phyloP scores from a whole-genome alignment of 768 basidiomycete genomes.

The Macrocybe gigantea region DNA sequence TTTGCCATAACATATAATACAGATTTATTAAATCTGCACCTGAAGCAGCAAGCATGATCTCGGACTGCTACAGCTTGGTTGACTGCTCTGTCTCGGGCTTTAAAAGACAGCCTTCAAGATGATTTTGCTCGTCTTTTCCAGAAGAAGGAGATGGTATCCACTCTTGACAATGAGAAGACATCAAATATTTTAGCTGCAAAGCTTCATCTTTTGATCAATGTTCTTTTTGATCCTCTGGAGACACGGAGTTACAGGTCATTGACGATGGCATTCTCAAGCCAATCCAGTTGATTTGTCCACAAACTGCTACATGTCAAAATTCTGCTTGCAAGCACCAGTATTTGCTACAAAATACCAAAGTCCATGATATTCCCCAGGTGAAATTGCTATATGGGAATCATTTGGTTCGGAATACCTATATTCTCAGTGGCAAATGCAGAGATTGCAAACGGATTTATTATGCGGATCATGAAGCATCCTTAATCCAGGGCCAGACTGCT shows the following conservation, averaged over 20 bases:
- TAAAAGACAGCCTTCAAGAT: too few species aligned
- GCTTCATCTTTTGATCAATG: background rate
- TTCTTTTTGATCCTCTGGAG: too few species aligned
- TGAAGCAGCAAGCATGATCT: background rate
- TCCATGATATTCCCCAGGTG: constrained; percentile 11
- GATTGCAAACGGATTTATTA: constrained; percentile 8
- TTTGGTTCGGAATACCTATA: constrained; percentile 7
- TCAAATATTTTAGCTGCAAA: too few species aligned
- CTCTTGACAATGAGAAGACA: too few species aligned
- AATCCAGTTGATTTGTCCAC: constrained; percentile 10
- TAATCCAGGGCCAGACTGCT: background rate
- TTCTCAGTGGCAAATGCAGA: constrained; percentile 11
- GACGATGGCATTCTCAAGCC: background rate
- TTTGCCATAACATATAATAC: constrained; percentile 1
- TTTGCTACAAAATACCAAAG: constrained; percentile 4
- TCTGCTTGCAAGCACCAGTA: constrained; percentile 4
- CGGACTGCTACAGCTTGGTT: too few species aligned
- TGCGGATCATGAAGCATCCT: constrained; percentile 9
- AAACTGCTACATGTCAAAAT: constrained; percentile 7
- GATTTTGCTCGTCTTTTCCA: too few species aligned
- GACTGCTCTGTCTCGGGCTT: too few species aligned
- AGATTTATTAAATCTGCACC: background rate
- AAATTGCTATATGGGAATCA: constrained; percentile 11
- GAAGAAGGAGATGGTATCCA: too few species aligned
- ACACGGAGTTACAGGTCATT: too few species aligned